phyloP scores from a whole-genome alignment of 2,329 filamentous ascomycete species.

The Diplodia scrobiculata region DNA sequence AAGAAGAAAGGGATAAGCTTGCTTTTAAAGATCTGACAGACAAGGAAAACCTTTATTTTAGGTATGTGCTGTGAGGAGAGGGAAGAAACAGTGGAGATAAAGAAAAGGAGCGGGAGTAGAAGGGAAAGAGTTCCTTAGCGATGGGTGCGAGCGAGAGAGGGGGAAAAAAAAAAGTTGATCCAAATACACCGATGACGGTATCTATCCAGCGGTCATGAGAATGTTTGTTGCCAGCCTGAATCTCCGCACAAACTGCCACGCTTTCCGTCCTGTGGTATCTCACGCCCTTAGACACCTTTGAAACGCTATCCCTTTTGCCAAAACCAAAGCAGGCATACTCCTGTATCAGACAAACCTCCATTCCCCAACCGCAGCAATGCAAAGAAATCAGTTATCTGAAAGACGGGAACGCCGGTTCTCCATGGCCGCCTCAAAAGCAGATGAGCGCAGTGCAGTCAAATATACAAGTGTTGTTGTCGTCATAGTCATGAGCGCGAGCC shows the following conservation, averaged over 20 bases:
- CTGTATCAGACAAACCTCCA: slow-evolving; percentile 6
- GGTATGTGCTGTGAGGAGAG: slow-evolving; percentile 56
- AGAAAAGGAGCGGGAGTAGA: slow-evolving; percentile 17
- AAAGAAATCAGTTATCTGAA: slow-evolving; percentile 15
- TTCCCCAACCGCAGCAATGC: slow-evolving; percentile 5
- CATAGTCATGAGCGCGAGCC: slow-evolving; percentile 41
- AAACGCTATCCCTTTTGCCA: slow-evolving; percentile 9
- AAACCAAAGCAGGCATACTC: slow-evolving; percentile 8
- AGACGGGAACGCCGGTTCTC: slow-evolving; percentile 17
- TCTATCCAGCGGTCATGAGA: slow-evolving; percentile 28
- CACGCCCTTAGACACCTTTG: slow-evolving; percentile 18
- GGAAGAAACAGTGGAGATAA: slow-evolving; percentile 12
- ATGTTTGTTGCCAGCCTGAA: slow-evolving; percentile 4
- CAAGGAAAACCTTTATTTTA: slow-evolving; percentile 67
- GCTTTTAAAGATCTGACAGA: slow-evolving; percentile 71
- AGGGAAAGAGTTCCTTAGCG: neutral
- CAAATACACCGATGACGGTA: slow-evolving; percentile 15
- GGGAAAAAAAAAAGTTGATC: slow-evolving; percentile 15
- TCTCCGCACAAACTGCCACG: slow-evolving; percentile 14
- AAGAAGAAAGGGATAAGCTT: slow-evolving; percentile 63
- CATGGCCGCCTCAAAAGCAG: slow-evolving; percentile 16
- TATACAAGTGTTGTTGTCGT: slow-evolving; percentile 21
- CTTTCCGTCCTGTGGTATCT: slow-evolving; percentile 19
- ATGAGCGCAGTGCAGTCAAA: slow-evolving; percentile 20
- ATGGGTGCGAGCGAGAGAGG: neutral